Percentiles rank a stretch among this genome's conserved stretches.
phyloP scores from a whole-genome alignment of 305 asterid genomes.

The Rubia tinctorum region DNA sequence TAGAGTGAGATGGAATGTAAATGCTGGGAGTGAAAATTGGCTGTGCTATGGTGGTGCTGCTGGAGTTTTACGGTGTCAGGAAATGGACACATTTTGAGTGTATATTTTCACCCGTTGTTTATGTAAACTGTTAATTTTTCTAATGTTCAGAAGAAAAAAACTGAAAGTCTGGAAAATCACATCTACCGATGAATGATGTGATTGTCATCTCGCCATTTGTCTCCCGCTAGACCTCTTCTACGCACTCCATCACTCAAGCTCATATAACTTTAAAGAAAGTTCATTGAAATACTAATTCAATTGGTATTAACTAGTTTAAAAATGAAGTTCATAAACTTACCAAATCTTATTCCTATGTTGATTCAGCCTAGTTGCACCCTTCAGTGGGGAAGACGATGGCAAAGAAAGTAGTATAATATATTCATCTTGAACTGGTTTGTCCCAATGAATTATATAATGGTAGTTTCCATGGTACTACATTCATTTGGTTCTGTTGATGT shows the following conservation, averaged over 20 bases:
- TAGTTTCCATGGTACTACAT: too few species aligned
- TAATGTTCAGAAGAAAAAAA: too few species aligned
- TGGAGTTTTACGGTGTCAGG: constrained; percentile 76
- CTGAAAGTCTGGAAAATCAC: too few species aligned
- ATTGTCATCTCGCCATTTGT: not conserved
- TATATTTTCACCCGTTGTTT: constrained; percentile 1
- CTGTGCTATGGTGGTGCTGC: constrained; percentile 92
- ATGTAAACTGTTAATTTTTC: not conserved
- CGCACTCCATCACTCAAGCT: not conserved
- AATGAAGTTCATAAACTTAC: constrained; percentile 3
- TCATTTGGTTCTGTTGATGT: not conserved
- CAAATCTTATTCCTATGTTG: constrained; percentile 17
- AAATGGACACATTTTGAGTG: constrained; percentile 30
- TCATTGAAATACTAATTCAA: too few species aligned
- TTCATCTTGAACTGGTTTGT: too few species aligned
- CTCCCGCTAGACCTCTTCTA: not conserved
- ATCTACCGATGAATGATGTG: not conserved
- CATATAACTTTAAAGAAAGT: not conserved
- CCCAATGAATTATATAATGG: too few species aligned
- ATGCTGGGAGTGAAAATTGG: constrained; percentile 83
- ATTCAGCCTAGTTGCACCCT: constrained; percentile 21
- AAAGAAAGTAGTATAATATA: constrained; percentile 54
- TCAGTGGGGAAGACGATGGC: constrained; percentile 19
- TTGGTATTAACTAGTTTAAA: too few species aligned
- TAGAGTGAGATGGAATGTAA: constrained; percentile 80